A percentile compares a stretch with the other conserved stretches of the same genome.
phyloP scores from a whole-genome alignment of 345 rosid species.

The Eucalyptus virginea region DNA sequence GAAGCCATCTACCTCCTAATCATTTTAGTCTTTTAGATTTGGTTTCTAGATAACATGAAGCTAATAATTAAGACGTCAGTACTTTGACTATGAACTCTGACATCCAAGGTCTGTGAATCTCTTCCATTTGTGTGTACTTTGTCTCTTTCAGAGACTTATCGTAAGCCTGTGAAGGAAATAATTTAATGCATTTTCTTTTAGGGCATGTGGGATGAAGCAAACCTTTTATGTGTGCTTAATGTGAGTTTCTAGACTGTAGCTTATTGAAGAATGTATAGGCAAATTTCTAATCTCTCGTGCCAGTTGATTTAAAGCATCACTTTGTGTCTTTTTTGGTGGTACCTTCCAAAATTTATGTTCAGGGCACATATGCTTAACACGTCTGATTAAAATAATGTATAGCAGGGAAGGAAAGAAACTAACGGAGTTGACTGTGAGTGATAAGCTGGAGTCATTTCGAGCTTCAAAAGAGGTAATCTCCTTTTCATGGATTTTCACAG shows the following conservation, averaged over 20 bases:
- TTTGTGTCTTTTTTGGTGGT: background rate
- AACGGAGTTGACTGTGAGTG: slow-evolving; percentile 68
- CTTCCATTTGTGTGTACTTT: background rate
- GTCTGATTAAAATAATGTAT: background rate
- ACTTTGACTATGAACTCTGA: background rate
- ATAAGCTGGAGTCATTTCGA: slow-evolving; percentile 71
- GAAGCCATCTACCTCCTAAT: background rate
- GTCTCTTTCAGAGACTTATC: background rate
- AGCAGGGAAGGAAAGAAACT: slow-evolving; percentile 53
- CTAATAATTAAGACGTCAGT: background rate
- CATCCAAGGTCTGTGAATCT: background rate
- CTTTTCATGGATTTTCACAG: background rate
- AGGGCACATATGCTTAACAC: background rate
- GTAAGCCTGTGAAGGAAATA: background rate
- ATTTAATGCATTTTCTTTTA: background rate
- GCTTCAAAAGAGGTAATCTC: slow-evolving; percentile 77
- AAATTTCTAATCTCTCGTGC: background rate
- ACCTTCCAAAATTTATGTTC: background rate
- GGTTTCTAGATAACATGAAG: background rate
- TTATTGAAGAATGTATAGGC: background rate
- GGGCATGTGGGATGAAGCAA: background rate
- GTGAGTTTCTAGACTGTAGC: background rate
- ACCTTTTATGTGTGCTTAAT: background rate
- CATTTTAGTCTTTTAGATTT: background rate
- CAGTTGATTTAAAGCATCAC: background rate